A percentile compares a stretch with the other conserved stretches of the same genome.
Evolutionary conservation across 805 yeast species (phyloP).

Genomic region (Spathaspora passalidarum): DNA sequence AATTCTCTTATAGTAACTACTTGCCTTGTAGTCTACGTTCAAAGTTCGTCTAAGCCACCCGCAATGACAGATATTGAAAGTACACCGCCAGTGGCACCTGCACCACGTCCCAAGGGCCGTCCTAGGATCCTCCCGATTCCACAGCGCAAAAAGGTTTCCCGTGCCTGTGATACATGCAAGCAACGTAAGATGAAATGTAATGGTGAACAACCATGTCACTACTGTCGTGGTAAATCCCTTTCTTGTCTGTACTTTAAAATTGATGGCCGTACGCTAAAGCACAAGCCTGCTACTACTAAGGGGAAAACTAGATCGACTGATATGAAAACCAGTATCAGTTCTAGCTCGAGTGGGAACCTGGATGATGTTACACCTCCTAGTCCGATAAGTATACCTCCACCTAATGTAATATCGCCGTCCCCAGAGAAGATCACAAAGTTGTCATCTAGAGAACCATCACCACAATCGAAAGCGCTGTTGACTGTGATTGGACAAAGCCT

Average conservation of each 20-base stretch:
- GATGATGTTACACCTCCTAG: not conserved
- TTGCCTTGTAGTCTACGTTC: not conserved
- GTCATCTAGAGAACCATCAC: not conserved
- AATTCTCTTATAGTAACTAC: not conserved
- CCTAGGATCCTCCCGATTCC: slow-evolving; percentile 5
- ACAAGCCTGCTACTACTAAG: not conserved
- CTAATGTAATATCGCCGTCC: not conserved
- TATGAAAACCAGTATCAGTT: not conserved
- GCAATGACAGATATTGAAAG: not conserved
- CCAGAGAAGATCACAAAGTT: not conserved
- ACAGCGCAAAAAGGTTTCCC: slow-evolving; percentile 36
- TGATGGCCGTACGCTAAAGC: slow-evolving; percentile 18
- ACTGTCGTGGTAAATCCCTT: slow-evolving; percentile 24
- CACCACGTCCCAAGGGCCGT: slow-evolving; percentile 5
- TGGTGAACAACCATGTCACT: slow-evolving; percentile 34
- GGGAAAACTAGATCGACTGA: not conserved
- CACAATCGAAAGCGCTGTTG: not conserved
- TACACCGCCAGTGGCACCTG: not conserved
- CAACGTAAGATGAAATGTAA: slow-evolving; percentile 28
- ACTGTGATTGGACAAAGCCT: slow-evolving; percentile 3
- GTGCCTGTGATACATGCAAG: slow-evolving; percentile 48
- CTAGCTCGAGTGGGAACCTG: not conserved
- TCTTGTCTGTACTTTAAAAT: slow-evolving; percentile 25
- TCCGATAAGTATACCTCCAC: not conserved
- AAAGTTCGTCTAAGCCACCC: too few relatives aligned